phyloP scores from a whole-genome alignment of 2,329 filamentous ascomycete genomes.

The Colletotrichum sp. region DNA sequence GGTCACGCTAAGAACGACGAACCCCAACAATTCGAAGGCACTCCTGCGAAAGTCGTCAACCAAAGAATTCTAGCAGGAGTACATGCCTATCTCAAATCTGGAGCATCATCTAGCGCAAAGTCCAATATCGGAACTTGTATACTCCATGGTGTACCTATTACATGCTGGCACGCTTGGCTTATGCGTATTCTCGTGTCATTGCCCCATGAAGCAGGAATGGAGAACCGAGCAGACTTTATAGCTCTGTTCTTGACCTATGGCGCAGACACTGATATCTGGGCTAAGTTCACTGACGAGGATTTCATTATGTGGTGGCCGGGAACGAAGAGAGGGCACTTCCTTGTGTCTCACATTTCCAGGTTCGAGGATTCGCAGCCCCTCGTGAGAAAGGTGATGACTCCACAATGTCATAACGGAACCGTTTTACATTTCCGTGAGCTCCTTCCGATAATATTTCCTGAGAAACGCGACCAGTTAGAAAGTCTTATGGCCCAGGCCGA shows the following conservation, averaged over 20 bases:
- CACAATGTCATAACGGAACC: neutral
- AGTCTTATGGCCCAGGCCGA: neutral
- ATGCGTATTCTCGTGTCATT: neutral
- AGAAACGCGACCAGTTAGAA: neutral
- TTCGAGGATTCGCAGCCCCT: neutral
- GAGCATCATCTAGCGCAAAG: neutral
- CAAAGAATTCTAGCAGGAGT: neutral
- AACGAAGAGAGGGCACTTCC: neutral
- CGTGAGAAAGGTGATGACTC: neutral
- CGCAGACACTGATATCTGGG: neutral
- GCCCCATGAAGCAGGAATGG: neutral
- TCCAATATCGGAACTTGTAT: neutral
- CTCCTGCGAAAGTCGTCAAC: neutral
- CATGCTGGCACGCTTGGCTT: neutral
- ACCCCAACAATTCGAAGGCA: neutral
- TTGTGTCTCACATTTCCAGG: neutral
- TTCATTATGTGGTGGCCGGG: neutral
- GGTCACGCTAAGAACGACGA: neutral
- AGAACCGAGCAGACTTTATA: neutral
- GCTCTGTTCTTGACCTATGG: neutral
- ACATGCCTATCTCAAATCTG: neutral
- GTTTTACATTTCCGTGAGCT: neutral
- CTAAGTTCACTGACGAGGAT: neutral
- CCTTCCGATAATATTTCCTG: neutral
- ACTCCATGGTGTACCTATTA: neutral